Base-by-base conservation (phyloP, 1,284 basidiomycete species). In the Cronartium ribicola region DNA sequence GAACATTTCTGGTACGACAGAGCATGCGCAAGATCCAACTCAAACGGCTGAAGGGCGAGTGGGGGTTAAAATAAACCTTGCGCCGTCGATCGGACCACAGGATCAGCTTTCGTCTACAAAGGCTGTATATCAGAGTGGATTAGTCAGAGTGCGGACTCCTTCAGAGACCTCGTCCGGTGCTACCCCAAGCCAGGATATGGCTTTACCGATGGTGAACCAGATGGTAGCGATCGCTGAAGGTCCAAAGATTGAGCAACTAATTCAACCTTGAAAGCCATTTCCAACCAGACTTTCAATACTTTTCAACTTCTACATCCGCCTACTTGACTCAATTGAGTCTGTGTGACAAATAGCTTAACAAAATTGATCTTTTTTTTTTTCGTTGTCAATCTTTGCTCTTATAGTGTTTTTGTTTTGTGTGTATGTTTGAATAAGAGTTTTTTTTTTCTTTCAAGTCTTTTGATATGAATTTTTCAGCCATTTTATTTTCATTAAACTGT, bases 101-200 rank as follows among this genome's bases (percentile, higher is more conserved):
- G 7, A 2, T 10, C 5, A 55, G 14, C 17, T 4, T 55, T 22
- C 51, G 3, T 17, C 14, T 10, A 20, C 51, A 13, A 55, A 20
- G 10, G 51, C n/a, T 55, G n/a, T 55, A 17, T 20, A n/a, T 5
- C n/a, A 55, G 14, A 22, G 14, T 55, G 51, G 51, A 55, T 55
- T 55, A 10, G 51, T 55, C n/a, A 55, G 51, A 55, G 48, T 51
- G 14, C 48, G 48, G 22, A 20, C 48, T 51, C 48, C 48, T 51
- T 51, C 48, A 4, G 48, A 55, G n/a, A 6, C 51, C n/a, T 55
- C 51, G n/a, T 55, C 51, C 29, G 51, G 51, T 20, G 29, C 51
- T 2, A 55, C n/a, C 29, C n/a, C 51, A 55, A 22, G n/a, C n/a
- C n/a, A 17, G 11, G 51, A 17, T 20, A 55, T 22, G 29, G 5